Percentiles rank a stretch among this genome's conserved stretches.
Conservation (phyloP, 345 rosid genomes). For the Psidium friedrichsthalianum region DNA sequence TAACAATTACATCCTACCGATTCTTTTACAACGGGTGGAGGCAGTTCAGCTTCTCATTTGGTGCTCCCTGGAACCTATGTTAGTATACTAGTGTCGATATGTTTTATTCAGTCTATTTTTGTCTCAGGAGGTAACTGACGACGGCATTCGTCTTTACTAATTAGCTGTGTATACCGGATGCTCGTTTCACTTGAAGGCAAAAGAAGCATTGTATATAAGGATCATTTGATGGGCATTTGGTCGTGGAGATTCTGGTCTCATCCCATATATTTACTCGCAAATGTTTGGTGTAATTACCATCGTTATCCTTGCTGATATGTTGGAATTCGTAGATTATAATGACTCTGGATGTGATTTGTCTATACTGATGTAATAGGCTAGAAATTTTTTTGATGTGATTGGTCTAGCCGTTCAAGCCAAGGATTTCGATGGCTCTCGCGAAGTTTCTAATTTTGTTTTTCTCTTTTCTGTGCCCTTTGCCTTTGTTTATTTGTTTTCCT, state of each 20-base stretch:
- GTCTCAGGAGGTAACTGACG: not conserved
- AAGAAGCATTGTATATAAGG: not conserved
- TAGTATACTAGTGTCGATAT: not conserved
- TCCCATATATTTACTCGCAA: not conserved
- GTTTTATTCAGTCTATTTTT: not conserved
- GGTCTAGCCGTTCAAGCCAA: not conserved
- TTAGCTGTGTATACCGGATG: not conserved
- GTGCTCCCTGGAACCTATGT: not conserved
- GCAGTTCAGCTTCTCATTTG: conserved; percentile 3
- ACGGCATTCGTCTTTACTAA: not conserved
- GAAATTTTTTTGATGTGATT: not conserved
- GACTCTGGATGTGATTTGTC: not conserved
- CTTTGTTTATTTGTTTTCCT: not conserved
- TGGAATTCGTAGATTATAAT: not conserved
- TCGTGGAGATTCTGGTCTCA: not conserved
- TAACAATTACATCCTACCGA: conserved; percentile 33
- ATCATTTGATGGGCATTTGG: not conserved
- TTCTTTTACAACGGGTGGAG: conserved; percentile 22
- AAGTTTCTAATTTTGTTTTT: not conserved
- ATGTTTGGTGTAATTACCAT: not conserved
- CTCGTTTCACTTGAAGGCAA: not conserved
- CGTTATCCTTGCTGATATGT: not conserved
- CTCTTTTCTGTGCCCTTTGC: not conserved
- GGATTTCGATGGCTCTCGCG: not conserved
- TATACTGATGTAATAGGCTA: not conserved